phyloP scores from a whole-genome alignment of 352 stramenopile genomes.

The Globisporangium splendens region DNA sequence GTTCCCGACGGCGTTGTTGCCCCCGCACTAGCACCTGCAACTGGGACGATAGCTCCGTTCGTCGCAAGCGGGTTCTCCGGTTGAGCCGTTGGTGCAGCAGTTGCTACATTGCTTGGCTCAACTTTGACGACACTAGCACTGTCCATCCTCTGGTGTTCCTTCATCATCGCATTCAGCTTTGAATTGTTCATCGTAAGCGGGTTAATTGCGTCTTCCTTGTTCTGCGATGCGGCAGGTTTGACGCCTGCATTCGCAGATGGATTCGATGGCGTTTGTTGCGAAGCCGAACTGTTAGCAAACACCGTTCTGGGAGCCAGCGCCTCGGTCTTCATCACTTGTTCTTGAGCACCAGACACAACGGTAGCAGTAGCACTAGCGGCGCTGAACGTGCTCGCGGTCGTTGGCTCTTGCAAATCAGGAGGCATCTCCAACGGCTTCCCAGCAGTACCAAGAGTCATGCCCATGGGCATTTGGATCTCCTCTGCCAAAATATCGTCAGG shows the following conservation, averaged over 20 bases:
- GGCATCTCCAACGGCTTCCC: conserved; percentile 58
- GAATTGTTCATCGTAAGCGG: conserved; percentile 83
- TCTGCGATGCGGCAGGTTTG: background rate
- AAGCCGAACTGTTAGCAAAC: background rate
- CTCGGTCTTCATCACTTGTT: conserved; percentile 24
- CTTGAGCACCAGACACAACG: background rate
- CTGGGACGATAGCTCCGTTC: conserved; percentile 12
- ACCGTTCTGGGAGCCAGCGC: conserved; percentile 2
- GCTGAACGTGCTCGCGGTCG: conserved; percentile 13
- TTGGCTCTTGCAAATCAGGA: conserved; percentile 48
- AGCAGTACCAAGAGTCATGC: conserved; percentile 18
- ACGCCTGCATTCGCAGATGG: background rate
- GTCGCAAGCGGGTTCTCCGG: conserved; percentile 10
- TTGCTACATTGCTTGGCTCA: background rate
- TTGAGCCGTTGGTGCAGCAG: conserved; percentile 1
- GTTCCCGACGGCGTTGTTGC: conserved; percentile 32
- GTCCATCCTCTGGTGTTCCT: conserved; percentile 74
- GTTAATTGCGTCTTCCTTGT: conserved; percentile 40
- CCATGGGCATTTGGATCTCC: conserved; percentile 30
- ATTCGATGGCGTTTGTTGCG: background rate
- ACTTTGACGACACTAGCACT: conserved; percentile 29
- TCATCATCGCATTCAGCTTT: conserved; percentile 85
- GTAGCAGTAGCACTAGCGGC: background rate
- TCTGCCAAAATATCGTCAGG: conserved; percentile 52
- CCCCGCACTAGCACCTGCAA: conserved; percentile 17